phyloP scores from a whole-genome alignment of 495 filamentous ascomycete genomes.

The Zalerion maritima region DNA sequence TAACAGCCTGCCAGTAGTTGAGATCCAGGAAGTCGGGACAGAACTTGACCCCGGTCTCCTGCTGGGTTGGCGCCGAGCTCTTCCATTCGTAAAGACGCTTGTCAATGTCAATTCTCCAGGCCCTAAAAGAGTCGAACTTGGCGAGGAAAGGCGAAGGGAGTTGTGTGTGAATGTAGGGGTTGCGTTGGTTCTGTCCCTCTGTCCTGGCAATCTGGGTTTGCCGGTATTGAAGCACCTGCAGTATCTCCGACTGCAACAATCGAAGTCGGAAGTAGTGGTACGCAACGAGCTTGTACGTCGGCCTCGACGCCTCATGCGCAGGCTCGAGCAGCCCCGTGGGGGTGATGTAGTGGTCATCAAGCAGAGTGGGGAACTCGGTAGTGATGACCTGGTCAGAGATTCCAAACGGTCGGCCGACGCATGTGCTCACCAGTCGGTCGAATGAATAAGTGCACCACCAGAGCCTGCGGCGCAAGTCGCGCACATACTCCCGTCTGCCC shows the following conservation, averaged over 20 bases:
- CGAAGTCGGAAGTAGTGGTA: slow-evolving; percentile 86
- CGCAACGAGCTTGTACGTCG: slow-evolving; percentile 78
- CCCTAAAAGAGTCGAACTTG: slow-evolving; percentile 70
- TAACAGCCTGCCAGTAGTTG: slow-evolving; percentile 97
- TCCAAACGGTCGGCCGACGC: slow-evolving; percentile 84
- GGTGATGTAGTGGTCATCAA: slow-evolving; percentile 86
- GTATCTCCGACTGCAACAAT: slow-evolving; percentile 87
- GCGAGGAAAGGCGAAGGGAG: slow-evolving; percentile 75
- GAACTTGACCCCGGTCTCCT: slow-evolving; percentile 75
- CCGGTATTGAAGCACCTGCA: slow-evolving; percentile 84
- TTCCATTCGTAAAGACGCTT: slow-evolving; percentile 77
- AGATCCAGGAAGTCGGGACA: slow-evolving; percentile 75
- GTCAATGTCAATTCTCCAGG: slow-evolving; percentile 83
- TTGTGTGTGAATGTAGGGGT: slow-evolving; percentile 61
- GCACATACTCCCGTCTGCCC: slow-evolving; percentile 70
- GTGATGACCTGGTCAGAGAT: slow-evolving; percentile 90
- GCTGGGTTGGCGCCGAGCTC: slow-evolving; percentile 56
- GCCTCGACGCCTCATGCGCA: slow-evolving; percentile 27
- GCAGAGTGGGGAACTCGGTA: slow-evolving; percentile 76
- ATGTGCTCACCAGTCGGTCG: slow-evolving; percentile 80
- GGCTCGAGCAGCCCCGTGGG: slow-evolving; percentile 53
- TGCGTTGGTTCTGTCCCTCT: slow-evolving; percentile 40
- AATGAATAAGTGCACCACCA: slow-evolving; percentile 98
- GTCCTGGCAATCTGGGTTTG: slow-evolving; percentile 52
- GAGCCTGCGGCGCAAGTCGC: slow-evolving; percentile 71